Evolutionary conservation across 108 stramenopile genomes (phyloP), one percentile per base, ranked within the genome.

Genomic region (Licmophora abbreviata): DNA sequence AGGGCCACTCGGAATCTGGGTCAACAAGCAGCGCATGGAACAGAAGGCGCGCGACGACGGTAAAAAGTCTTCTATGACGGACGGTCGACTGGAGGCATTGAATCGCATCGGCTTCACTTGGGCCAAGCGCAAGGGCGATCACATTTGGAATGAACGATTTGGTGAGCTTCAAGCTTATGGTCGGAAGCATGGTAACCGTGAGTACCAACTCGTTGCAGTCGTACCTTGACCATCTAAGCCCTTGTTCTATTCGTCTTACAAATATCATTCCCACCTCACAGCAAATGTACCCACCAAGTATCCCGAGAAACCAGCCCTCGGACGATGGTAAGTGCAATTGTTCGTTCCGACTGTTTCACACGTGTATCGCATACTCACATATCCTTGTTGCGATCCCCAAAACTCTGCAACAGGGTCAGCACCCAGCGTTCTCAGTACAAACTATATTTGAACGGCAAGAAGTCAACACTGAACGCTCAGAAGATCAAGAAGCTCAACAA

Each of bases 361-460:
- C n/a, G n/a, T n/a, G n/a, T n/a, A n/a, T n/a, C n/a, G n/a, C n/a
- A n/a, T n/a, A n/a, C n/a, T n/a, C n/a, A n/a, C n/a, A n/a, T n/a
- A n/a, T n/a, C n/a, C n/a, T n/a, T n/a, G n/a, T n/a, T n/a, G n/a
- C n/a, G n/a, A n/a, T n/a, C n/a, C n/a, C n/a, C n/a, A n/a, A n/a
- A n/a, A n/a, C n/a, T n/a, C n/a, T n/a, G n/a, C n/a, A n/a, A n/a
- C n/a, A n/a, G n/a, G 71, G 71, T 73, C 1, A 55, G 53, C 28
- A 73, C 71, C n/a, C 71, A 73, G 36, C 54, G 71, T 21, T 28
- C 52, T 1, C 61, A 73, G 44, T 66, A 73, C 43, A 73, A 71
- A 53, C 54, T 66, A n/a, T 60, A 41, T 32, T 48, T 30, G 27
- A 58, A 70, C 50, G 59, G 69, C 5, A 40, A 40, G 38, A 40